phyloP scores from a whole-genome alignment of 805 yeast species.

The Saturnispora halmiae region DNA sequence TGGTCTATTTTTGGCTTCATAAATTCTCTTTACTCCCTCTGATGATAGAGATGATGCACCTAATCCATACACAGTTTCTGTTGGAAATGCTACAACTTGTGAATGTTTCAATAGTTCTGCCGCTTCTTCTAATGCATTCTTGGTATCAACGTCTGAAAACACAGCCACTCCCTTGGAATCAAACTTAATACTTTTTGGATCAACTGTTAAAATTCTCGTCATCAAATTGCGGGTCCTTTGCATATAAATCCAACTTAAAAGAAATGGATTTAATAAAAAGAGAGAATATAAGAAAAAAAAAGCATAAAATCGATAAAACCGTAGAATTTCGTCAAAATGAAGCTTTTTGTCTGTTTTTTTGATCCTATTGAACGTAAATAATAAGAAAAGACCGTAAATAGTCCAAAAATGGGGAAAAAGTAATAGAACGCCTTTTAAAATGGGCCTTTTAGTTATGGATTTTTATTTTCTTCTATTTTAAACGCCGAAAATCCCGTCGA shows the following conservation, averaged over 20 bases:
- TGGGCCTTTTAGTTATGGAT: no score
- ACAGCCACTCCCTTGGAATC: constrained; percentile 21
- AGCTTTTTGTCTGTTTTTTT: not conserved
- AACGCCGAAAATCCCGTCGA: no score
- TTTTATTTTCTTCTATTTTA: no score
- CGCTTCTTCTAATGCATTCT: constrained; percentile 45
- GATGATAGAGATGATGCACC: constrained; percentile 81
- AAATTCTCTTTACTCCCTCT: constrained; percentile 65
- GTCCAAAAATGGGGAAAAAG: no score
- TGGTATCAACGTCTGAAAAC: constrained; percentile 33
- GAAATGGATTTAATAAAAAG: no score
- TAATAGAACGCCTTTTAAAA: no score
- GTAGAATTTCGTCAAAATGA: no score
- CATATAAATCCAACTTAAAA: not conserved
- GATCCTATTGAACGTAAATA: no score
- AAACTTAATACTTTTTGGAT: constrained; percentile 44
- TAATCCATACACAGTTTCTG: constrained; percentile 94
- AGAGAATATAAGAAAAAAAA: not conserved
- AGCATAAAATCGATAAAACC: no score
- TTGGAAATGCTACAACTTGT: constrained; percentile 83
- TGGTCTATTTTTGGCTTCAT: constrained; percentile 86
- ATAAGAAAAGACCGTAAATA: no score
- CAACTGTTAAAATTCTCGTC: constrained; percentile 46
- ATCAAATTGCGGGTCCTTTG: not conserved
- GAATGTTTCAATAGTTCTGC: constrained; percentile 41